A percentile compares a stretch with the other conserved stretches of the same genome.
Conservation (phyloP, 208 protist species). For the Angomonas deanei region DNA sequence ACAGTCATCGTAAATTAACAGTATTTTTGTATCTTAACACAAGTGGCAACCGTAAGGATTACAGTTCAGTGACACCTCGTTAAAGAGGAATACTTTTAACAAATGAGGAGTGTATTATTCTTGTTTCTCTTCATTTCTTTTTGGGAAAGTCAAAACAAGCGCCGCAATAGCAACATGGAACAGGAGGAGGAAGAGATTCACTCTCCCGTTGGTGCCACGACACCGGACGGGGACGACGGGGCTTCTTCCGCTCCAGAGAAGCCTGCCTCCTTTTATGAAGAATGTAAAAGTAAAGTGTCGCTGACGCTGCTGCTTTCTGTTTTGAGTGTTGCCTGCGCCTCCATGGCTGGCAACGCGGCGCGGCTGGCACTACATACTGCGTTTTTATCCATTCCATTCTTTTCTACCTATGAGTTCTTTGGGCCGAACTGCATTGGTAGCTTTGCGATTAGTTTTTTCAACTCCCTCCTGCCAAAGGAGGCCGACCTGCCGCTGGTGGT, state of each 20-base stretch:
- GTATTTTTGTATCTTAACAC: not conserved
- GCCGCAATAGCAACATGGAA: not conserved
- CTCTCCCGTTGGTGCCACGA: no score
- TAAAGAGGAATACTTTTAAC: no score
- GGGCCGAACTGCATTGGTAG: constrained; percentile 36
- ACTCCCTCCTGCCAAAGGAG: constrained; percentile 14
- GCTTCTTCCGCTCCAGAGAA: no score
- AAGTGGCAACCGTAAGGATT: constrained; percentile 7
- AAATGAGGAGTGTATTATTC: not conserved
- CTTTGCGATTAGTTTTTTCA: constrained; percentile 37
- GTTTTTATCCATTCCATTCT: constrained; percentile 17
- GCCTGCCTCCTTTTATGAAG: not conserved
- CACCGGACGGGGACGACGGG: no score
- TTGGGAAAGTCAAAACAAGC: not conserved
- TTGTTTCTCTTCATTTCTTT: not conserved
- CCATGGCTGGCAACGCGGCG: constrained; percentile 39
- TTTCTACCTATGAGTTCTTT: constrained; percentile 37
- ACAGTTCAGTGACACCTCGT: not conserved
- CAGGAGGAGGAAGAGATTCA: not conserved
- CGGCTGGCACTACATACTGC: constrained; percentile 24
- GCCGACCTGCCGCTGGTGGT: constrained; percentile 20
- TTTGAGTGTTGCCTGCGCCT: constrained; percentile 31
- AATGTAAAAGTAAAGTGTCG: not conserved
- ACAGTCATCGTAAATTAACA: not conserved
- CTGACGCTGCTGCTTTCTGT: constrained; percentile 20